Percentiles rank a stretch among this genome's conserved stretches.
Evolutionary conservation across 2,329 filamentous ascomycete genomes (phyloP).

Genomic region (Botryotinia globosa): DNA sequence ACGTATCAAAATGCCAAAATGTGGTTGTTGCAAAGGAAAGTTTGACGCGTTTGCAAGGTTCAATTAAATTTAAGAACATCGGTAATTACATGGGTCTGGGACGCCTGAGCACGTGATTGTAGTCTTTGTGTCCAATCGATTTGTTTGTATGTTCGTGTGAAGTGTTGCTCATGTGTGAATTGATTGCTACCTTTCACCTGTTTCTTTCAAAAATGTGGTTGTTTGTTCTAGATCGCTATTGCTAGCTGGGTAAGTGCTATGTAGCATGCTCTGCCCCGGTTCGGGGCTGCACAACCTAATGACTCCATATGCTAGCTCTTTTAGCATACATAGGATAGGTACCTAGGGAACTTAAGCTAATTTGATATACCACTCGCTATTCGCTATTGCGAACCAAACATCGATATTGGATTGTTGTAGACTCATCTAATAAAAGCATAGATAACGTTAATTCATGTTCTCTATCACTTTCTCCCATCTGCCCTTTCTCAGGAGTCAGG

Average conservation of each 20-base stretch:
- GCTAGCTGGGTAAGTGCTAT: not conserved
- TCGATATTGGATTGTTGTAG: not conserved
- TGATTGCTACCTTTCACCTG: not conserved
- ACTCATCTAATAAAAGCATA: not conserved
- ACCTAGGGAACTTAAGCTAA: not conserved
- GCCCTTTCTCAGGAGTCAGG: not conserved
- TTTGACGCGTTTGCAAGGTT: conserved; percentile 11
- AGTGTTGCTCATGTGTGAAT: not conserved
- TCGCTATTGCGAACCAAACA: not conserved
- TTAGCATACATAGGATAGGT: not conserved
- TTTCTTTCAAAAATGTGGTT: not conserved
- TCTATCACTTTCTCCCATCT: not conserved
- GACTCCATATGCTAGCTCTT: not conserved
- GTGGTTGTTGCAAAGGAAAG: not conserved
- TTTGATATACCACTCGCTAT: not conserved
- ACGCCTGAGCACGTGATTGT: not conserved
- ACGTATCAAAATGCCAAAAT: not conserved
- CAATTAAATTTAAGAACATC: not conserved
- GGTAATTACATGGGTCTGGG: not conserved
- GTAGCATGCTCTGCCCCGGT: not conserved
- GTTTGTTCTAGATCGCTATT: not conserved
- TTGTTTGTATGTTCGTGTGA: not conserved
- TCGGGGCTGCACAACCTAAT: not conserved
- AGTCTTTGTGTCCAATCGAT: not conserved
- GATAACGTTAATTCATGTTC: not conserved